Conservation (phyloP, 495 filamentous ascomycete species). For the Hyaloscypha finlandica region DNA sequence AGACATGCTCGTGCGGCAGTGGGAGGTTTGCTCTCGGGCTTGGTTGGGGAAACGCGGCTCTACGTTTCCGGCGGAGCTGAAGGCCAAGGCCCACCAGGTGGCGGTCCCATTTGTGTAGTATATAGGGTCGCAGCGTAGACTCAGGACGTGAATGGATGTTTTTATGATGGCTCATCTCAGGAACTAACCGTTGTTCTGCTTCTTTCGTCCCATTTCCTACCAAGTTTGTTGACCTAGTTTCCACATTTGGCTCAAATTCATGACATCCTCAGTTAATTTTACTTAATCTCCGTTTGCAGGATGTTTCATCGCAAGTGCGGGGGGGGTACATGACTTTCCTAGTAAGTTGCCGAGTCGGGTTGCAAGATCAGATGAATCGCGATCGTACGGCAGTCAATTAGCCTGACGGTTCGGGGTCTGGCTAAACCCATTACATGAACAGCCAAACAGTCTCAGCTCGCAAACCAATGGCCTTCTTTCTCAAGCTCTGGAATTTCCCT, state of each 20-base stretch:
- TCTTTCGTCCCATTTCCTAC: neutral
- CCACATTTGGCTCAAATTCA: neutral
- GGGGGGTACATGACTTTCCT: neutral
- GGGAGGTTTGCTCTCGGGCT: constrained; percentile 31
- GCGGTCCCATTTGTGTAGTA: constrained; percentile 27
- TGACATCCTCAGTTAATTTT: neutral
- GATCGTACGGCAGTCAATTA: constrained; percentile 15
- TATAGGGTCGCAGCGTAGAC: constrained; percentile 21
- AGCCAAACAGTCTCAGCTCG: neutral
- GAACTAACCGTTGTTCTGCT: neutral
- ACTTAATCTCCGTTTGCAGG: neutral
- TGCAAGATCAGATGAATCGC: neutral
- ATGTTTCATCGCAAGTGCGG: neutral
- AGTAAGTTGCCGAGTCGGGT: neutral
- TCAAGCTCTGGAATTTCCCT: neutral
- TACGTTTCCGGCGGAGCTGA: constrained; percentile 31
- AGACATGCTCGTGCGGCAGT: constrained; percentile 32
- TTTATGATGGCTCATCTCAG: neutral
- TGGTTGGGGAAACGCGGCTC: constrained; percentile 30
- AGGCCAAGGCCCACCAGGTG: constrained; percentile 29
- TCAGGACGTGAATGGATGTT: neutral
- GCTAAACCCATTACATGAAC: constrained; percentile 30
- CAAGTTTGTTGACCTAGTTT: neutral
- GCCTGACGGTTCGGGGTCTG: constrained; percentile 27
- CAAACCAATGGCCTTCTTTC: constrained; percentile 14